Percentiles rank a stretch among this genome's conserved stretches.
phyloP scores from a whole-genome alignment of 2,329 filamentous ascomycete genomes.

The Dothistroma pini region DNA sequence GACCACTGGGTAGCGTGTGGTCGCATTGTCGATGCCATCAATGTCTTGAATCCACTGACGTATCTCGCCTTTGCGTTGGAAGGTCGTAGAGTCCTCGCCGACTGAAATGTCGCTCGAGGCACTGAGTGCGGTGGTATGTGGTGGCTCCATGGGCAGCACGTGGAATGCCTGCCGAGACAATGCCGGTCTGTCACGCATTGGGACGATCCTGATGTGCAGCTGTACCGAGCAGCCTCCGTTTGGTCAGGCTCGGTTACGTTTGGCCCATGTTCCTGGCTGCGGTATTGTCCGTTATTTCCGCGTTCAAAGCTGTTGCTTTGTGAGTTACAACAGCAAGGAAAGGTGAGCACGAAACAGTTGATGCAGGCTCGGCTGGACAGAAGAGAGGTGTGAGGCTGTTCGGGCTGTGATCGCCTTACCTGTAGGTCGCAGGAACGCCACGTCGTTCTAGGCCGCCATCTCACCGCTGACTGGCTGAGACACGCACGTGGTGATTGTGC shows the following conservation, averaged over 20 bases:
- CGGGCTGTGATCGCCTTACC: neutral
- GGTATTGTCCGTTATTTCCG: neutral
- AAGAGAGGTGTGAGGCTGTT: neutral
- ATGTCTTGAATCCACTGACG: constrained; percentile 12
- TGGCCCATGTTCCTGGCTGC: neutral
- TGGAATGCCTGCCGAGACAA: neutral
- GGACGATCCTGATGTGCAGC: neutral
- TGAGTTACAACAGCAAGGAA: neutral
- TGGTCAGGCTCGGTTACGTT: neutral
- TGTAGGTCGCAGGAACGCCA: neutral
- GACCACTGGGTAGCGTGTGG: neutral
- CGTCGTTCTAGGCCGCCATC: neutral
- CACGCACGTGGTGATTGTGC: neutral
- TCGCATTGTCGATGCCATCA: constrained; percentile 7
- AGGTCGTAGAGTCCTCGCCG: constrained; percentile 1
- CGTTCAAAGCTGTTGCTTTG: neutral
- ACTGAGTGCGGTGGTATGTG: neutral
- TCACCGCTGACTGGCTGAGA: constrained; percentile 1
- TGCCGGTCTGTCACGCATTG: neutral
- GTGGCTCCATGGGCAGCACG: neutral
- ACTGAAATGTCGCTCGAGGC: constrained; percentile 2
- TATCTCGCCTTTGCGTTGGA: constrained; percentile 5
- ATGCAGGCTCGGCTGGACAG: neutral
- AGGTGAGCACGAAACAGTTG: neutral
- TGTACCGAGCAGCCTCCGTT: neutral